Conservation (phyloP, 345 rosid species). For the Boechera stricta region DNA sequence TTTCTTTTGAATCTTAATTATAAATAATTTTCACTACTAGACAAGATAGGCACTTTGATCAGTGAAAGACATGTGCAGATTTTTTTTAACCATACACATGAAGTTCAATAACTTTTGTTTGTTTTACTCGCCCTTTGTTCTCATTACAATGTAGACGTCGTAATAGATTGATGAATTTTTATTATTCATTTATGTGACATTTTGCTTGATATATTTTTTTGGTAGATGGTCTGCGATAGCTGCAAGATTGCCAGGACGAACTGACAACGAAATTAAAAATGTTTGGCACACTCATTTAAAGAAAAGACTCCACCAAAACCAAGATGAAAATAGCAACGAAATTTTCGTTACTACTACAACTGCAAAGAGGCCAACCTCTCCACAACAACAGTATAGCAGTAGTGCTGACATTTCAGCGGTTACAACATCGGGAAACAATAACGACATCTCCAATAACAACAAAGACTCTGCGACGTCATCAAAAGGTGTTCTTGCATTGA, state of each 20-base stretch:
- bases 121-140: slow-evolving; percentile 24
- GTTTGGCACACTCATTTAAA: slow-evolving; percentile 55
- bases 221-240: slow-evolving; percentile 64
- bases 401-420: slow-evolving; percentile 33
- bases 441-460: slow-evolving; percentile 30
- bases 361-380: slow-evolving; percentile 28
- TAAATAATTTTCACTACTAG: slow-evolving; percentile 29
- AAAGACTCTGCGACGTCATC: slow-evolving; percentile 40
- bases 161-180: not conserved
- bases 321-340: slow-evolving; percentile 16
- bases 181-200: slow-evolving; percentile 7
- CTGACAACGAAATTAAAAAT: slow-evolving; percentile 63
- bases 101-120: slow-evolving; percentile 19
- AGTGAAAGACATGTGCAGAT: slow-evolving; percentile 42
- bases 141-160: not conserved
- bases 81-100: slow-evolving; percentile 3
- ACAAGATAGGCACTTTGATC: slow-evolving; percentile 43
- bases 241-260: slow-evolving; percentile 55
- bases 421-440: slow-evolving; percentile 40
- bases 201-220: not conserved
- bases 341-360: not conserved
- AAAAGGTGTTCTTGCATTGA: slow-evolving; percentile 31
- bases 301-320: slow-evolving; percentile 41
- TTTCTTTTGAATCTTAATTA: not conserved
- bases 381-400: slow-evolving; percentile 37